Evolutionary conservation across 805 yeast species (phyloP), one percentile per base, ranked within the genome.

Genomic region (Ogataea thermomethanolica): DNA sequence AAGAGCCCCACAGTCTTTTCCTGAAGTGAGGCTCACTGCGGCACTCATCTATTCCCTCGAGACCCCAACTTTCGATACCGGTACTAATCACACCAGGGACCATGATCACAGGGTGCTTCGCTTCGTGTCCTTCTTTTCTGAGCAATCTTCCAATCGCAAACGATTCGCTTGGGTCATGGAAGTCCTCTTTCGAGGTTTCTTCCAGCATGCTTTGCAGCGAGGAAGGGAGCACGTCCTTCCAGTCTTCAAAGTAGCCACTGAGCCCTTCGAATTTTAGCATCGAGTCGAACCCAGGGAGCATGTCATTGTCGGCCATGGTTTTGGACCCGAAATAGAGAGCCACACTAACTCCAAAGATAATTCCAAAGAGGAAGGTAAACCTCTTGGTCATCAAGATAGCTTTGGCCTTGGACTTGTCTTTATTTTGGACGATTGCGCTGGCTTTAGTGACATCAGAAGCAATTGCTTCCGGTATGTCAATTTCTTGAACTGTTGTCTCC

Each of bases 71-170:
- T 62, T 93, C 99, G 26, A 93, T 70, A 4, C 97, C 97, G 0
- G 98, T 90, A 23, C 96, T 85, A 39, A 87, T 86, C 10, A 91
- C 97, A 3, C 99, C 99, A 0, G 99, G 99, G 13, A 93, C 87
- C 81, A 93, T 75, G 3, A 93, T 76, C 10, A 93, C 95, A 6
- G 95, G 95, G 61, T 78, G 73, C 48, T 84, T 77, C 1, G 80
- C 71, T 0, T 68, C 58, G 22, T 78, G 64, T 23, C 74, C 69
- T 17, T 74, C 76, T 8, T 61, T 56, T 26, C 65, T 65, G 70
- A 91, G 64, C 31, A 73, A 65, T 50, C 72, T 76, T 1, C 99
- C 99, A 12, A 89, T 95, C 0, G 93, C 87, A 66, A 93, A 93
- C 35, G 90, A 79, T 45, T 88, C 95, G 5, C 88, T 76, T 5